phyloP scores from a whole-genome alignment of 306 rosid species.

The Glycine soja region DNA sequence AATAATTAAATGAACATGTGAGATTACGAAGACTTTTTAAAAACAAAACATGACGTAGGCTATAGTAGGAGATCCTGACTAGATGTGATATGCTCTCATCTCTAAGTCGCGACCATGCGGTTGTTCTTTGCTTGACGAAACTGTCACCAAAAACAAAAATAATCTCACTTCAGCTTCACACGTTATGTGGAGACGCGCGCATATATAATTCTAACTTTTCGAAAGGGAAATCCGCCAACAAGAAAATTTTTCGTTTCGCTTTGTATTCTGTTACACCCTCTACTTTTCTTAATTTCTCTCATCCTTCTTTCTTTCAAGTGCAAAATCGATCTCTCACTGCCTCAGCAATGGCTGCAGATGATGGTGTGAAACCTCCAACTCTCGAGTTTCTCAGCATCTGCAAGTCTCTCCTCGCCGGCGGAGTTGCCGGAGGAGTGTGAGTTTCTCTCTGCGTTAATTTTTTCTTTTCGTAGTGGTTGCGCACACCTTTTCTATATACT shows the following conservation, averaged over 20 bases:
- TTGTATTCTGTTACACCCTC: constrained; percentile 10
- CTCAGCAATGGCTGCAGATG: constrained; percentile 54
- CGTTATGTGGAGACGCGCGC: not conserved
- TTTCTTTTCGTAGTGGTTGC: not conserved
- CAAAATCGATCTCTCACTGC: constrained; percentile 34
- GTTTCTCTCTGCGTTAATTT: constrained; percentile 40
- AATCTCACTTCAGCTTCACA: not conserved
- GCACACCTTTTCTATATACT: too few relatives aligned
- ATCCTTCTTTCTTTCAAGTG: not conserved
- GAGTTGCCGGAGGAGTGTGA: constrained; percentile 84
- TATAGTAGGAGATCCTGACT: not conserved
- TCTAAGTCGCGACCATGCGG: not conserved
- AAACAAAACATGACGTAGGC: not conserved
- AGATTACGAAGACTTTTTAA: not conserved
- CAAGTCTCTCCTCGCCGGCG: constrained; percentile 78
- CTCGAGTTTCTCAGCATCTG: constrained; percentile 57
- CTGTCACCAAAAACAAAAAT: not conserved
- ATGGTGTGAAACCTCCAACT: constrained; percentile 58
- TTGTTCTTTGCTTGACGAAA: constrained; percentile 47
- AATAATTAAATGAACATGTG: not conserved
- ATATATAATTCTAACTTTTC: not conserved
- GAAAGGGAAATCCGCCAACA: too few relatives aligned
- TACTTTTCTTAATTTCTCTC: not conserved
- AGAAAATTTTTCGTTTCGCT: not conserved
- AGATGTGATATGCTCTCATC: not conserved